Percentiles rank a stretch among this genome's conserved stretches.
These are phyloP conservation scores for Camellia lanceoleosa DNA, from an alignment of 148 eudicot genomes.

Conservation along the genomic window DNA sequence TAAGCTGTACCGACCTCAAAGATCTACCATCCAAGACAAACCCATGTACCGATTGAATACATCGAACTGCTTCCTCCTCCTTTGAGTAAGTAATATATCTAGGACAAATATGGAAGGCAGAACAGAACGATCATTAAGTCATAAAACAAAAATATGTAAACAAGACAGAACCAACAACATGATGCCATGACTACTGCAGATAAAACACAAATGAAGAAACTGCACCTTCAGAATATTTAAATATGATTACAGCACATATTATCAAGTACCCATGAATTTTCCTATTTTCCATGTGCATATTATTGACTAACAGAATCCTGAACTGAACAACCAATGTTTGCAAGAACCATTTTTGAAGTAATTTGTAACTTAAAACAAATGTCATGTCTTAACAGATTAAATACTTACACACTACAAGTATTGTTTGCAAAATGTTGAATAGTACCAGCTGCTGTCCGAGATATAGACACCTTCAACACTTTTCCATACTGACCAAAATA, in stretches of 20 bases:
- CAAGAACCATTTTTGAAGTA: neutral
- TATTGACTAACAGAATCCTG: conserved; percentile 10
- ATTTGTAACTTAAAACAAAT: neutral
- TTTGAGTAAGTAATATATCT: conserved; percentile 96
- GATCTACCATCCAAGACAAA: conserved; percentile 73
- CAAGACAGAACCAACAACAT: neutral
- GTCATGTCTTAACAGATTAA: neutral
- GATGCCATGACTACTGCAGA: neutral
- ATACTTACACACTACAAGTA: conserved; percentile 95
- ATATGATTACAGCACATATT: neutral
- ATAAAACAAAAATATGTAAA: neutral
- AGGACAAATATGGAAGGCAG: conserved; percentile 11
- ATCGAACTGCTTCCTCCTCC: conserved; percentile 94
- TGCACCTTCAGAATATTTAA: neutral
- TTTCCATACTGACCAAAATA: conserved; percentile 90
- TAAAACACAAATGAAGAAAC: neutral
- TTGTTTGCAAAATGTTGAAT: conserved; percentile 89
- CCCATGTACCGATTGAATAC: conserved; percentile 96
- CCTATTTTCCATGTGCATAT: conserved; percentile 6
- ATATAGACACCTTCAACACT: conserved; percentile 92
- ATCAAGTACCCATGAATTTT: neutral
- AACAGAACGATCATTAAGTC: neutral
- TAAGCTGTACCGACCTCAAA: conserved; percentile 50
- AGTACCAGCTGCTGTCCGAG: conserved; percentile 89
- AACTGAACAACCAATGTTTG: neutral